Conservation (phyloP, 2,329 filamentous ascomycete genomes). For the Blastomyces gilchristii region DNA sequence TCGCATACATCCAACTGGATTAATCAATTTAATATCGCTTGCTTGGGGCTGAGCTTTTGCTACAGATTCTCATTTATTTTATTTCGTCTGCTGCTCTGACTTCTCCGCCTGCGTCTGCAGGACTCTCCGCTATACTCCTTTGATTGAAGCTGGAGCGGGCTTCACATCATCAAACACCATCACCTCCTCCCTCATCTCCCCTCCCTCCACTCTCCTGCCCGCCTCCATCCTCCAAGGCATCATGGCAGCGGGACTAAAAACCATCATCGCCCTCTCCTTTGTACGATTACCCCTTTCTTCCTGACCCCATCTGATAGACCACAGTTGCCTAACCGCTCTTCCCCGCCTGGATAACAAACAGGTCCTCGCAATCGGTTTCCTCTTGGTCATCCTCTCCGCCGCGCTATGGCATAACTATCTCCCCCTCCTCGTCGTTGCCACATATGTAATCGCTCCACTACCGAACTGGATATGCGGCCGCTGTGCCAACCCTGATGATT, state of each 20-base stretch:
- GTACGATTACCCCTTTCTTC: conserved; percentile 40
- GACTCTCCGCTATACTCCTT: background rate
- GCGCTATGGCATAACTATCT: conserved; percentile 93
- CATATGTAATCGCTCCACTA: conserved; percentile 84
- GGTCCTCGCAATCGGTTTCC: conserved; percentile 94
- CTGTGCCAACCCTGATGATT: conserved; percentile 88
- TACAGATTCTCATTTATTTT: background rate
- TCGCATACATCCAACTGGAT: background rate
- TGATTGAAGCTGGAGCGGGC: background rate
- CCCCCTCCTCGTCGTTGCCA: conserved; percentile 87
- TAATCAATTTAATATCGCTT: background rate
- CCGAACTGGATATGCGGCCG: conserved; percentile 93
- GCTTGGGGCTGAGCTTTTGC: background rate
- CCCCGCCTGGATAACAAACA: conserved; percentile 33
- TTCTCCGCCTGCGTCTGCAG: background rate
- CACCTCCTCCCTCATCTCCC: conserved; percentile 14
- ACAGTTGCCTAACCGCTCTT: background rate
- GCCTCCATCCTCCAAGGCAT: conserved; percentile 22
- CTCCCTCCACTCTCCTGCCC: conserved; percentile 12
- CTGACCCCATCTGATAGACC: background rate
- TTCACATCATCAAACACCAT: background rate
- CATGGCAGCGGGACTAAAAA: conserved; percentile 84
- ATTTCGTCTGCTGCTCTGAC: background rate
- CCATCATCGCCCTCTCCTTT: conserved; percentile 97
- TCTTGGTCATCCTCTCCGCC: conserved; percentile 95